Evolutionary conservation across 768 basidiomycete genomes (phyloP).

Genomic region (Rhodosporidiobolus sp.): DNA sequence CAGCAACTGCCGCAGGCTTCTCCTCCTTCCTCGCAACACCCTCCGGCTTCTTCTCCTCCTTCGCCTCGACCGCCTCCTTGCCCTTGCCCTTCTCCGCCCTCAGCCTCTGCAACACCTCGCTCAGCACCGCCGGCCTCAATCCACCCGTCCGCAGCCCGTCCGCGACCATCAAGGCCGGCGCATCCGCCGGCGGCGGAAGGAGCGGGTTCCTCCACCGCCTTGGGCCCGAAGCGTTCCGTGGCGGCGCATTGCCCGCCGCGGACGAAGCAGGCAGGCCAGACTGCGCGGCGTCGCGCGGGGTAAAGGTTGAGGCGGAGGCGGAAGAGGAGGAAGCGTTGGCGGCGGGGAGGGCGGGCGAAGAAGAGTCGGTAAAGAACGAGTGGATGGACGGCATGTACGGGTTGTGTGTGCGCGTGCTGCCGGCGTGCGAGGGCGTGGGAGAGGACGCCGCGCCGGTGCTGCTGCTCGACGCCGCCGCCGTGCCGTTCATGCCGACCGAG

Average conservation of each 20-base stretch:
- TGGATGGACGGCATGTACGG: not conserved
- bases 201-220: slow-evolving; percentile 32
- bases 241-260: slow-evolving; percentile 82
- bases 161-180: slow-evolving; percentile 67
- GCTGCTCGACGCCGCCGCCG: not conserved
- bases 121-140: not conserved
- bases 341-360: not conserved
- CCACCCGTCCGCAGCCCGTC: not conserved
- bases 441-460: not conserved
- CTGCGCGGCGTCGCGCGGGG: slow-evolving; percentile 91
- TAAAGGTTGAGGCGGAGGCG: slow-evolving; percentile 74
- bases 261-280: slow-evolving; percentile 81
- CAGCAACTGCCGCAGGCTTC: not conserved
- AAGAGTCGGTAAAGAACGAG: not conserved
- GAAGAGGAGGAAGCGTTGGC: slow-evolving; percentile 63
- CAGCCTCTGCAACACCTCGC: not conserved
- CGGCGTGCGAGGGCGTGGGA: slow-evolving; percentile 41
- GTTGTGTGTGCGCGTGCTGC: slow-evolving; percentile 43
- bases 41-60: not conserved
- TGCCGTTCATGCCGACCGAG: not conserved
- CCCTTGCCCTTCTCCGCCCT: not conserved
- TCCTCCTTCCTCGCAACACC: not conserved
- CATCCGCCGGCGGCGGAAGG: slow-evolving; percentile 83
- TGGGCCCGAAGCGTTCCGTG: slow-evolving; percentile 58
- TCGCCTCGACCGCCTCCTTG: not conserved